Evolutionary conservation across 257 asterid genomes (phyloP).

Genomic region (Galeopsis tetrahit): DNA sequence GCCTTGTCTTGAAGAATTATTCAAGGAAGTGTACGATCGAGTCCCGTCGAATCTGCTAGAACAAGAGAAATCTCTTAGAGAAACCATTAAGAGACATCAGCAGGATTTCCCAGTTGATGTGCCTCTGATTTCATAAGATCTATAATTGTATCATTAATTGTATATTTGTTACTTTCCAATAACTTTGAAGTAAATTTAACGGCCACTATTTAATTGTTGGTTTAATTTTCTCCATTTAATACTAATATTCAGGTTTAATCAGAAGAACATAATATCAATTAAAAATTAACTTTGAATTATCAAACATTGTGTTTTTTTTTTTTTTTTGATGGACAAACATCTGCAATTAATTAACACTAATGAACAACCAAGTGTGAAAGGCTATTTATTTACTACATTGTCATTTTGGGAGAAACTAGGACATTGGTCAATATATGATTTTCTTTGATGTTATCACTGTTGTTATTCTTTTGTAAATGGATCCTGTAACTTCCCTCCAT

Average conservation of each 20-base stretch:
- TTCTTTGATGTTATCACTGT: slow-evolving; percentile 26
- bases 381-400: background rate
- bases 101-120: slow-evolving; percentile 84
- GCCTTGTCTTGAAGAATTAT: slow-evolving; percentile 57
- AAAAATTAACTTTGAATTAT: no score
- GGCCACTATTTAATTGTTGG: no score
- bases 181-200: no score
- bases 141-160: no score
- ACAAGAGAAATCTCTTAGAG: slow-evolving; percentile 70
- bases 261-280: no score
- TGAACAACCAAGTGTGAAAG: background rate
- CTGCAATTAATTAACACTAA: no score
- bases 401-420: slow-evolving; percentile 33
- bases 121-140: slow-evolving; percentile 36
- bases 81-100: slow-evolving; percentile 55
- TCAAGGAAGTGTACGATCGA: slow-evolving; percentile 71
- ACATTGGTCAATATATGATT: background rate
- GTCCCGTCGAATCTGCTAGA: slow-evolving; percentile 65
- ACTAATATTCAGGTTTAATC: no score
- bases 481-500: slow-evolving; percentile 28
- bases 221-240: no score
- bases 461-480: background rate
- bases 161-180: background rate
- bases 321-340: no score
- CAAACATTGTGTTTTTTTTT: no score